Conservation (phyloP, 139 green algal genomes). For the Tetraselmis chui region DNA sequence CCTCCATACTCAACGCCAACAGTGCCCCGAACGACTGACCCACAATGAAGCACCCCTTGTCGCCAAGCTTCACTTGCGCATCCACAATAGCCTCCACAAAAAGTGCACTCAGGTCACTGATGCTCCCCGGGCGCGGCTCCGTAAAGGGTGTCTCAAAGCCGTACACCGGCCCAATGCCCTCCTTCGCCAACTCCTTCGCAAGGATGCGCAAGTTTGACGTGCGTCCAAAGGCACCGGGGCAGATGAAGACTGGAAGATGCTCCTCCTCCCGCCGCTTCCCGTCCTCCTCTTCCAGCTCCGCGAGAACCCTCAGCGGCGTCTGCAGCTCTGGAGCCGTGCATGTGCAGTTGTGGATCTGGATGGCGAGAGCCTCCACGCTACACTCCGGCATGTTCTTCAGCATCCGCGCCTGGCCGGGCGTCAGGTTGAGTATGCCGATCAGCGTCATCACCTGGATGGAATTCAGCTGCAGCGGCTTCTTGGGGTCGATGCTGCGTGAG, state of each 20-base stretch:
- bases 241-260: neutral
- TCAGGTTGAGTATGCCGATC: neutral
- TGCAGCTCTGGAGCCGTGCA: neutral
- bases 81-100: neutral
- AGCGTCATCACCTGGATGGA: neutral
- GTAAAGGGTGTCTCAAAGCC: neutral
- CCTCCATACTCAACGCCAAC: neutral
- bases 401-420: neutral
- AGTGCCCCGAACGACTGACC: neutral
- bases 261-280: neutral
- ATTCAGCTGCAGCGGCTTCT: neutral
- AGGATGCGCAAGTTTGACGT: neutral
- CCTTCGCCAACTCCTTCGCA: neutral
- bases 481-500: neutral
- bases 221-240: neutral
- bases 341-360: neutral
- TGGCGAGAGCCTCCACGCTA: neutral
- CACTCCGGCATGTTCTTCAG: neutral
- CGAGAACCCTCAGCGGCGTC: neutral
- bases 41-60: neutral
- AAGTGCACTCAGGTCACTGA: neutral
- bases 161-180: neutral
- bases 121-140: neutral
- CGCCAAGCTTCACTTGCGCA: neutral
- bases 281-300: neutral